Evolutionary conservation across 108 stramenopile species (phyloP).

Genomic region (Cyclotella atomus): DNA sequence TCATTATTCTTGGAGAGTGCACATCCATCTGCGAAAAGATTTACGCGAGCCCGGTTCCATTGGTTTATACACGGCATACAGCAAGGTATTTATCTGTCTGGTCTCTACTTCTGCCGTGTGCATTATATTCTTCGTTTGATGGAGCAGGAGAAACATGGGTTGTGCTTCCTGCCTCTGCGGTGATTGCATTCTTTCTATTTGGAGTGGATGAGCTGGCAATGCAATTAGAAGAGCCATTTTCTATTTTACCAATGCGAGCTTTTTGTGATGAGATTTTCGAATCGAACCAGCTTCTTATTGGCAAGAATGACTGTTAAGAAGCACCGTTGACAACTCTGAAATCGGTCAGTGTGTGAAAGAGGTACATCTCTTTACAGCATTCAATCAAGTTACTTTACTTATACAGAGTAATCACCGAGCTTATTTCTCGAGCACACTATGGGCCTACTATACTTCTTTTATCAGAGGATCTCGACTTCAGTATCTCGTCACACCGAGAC

Average conservation of each 20-base stretch:
- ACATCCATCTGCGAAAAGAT: conserved; percentile 53
- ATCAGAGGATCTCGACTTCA: too few species aligned
- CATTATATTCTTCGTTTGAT: conserved; percentile 55
- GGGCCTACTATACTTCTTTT: too few species aligned
- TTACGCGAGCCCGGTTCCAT: conserved; percentile 59
- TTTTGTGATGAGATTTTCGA: conserved; percentile 43
- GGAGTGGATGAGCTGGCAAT: conserved; percentile 76
- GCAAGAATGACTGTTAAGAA: too few species aligned
- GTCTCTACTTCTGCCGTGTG: conserved; percentile 63
- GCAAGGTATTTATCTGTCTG: conserved; percentile 68
- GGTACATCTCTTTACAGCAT: too few species aligned
- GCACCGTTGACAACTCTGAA: too few species aligned
- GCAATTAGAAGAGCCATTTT: conserved; percentile 83
- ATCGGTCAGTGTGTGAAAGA: too few species aligned
- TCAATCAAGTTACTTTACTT: too few species aligned
- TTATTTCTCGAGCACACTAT: too few species aligned
- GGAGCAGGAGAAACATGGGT: conserved; percentile 12
- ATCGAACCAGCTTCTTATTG: background rate
- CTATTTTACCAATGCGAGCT: conserved; percentile 66
- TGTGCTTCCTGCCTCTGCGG: conserved; percentile 49
- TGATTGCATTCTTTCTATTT: conserved; percentile 61
- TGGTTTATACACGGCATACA: conserved; percentile 72
- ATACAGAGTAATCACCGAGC: too few species aligned
- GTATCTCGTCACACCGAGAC: conserved; percentile 40
- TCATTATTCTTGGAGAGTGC: conserved; percentile 49